These are phyloP conservation scores for Berkeleyomyces basicola DNA, from an alignment of 2,329 filamentous ascomycete species.

Conservation along the genomic window DNA sequence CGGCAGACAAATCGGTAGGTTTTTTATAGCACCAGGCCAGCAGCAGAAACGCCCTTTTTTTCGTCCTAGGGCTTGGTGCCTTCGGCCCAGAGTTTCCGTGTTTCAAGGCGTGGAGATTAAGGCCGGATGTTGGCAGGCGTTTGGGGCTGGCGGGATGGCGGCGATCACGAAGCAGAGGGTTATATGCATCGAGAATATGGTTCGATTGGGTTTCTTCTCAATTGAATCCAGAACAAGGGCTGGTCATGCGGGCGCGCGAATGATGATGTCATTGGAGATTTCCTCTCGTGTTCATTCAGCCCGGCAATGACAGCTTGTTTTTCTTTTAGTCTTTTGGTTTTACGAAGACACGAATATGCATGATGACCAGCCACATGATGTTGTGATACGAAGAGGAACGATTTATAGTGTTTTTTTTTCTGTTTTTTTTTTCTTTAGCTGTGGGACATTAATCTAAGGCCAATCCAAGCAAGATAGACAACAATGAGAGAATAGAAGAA, in stretches of 20 bases:
- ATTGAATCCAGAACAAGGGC: not conserved
- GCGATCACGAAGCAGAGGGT: not conserved
- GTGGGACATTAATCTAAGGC: not conserved
- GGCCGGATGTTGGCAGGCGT: not conserved
- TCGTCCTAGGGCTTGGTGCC: too few species aligned
- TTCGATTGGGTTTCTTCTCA: not conserved
- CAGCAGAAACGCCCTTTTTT: too few species aligned
- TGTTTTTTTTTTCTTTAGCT: not conserved
- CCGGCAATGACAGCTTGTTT: too few species aligned
- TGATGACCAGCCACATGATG: not conserved
- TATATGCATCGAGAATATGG: too few species aligned
- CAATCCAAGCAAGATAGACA: not conserved
- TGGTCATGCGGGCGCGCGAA: not conserved
- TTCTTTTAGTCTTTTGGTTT: not conserved
- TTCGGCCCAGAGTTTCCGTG: not conserved
- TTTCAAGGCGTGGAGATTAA: not conserved
- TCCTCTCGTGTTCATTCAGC: not conserved
- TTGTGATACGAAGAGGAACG: not conserved
- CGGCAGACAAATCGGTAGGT: too few species aligned
- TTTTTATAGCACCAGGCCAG: too few species aligned
- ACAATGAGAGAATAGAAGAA: not conserved
- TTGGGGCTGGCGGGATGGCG: not conserved
- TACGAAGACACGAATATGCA: not conserved
- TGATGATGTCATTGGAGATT: not conserved
- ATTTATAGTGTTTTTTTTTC: not conserved